phyloP scores from a whole-genome alignment of 2,329 filamentous ascomycete species.

The Corynespora cassiicola region DNA sequence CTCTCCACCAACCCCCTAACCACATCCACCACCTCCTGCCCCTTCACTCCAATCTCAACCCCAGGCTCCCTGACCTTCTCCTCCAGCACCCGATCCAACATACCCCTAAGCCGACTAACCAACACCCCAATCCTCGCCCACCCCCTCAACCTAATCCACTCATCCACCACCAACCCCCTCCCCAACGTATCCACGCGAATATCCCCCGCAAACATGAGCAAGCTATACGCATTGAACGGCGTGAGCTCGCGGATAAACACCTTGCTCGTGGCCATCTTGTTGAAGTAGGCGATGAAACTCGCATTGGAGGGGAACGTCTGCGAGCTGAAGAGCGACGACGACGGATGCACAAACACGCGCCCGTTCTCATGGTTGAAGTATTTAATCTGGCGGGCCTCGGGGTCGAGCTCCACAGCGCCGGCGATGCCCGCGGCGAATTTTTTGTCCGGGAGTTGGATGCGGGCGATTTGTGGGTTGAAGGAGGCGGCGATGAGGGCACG shows the following conservation, averaged over 20 bases:
- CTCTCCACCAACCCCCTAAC: constrained; percentile 85
- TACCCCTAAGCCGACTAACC: constrained; percentile 78
- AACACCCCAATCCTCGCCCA: constrained; percentile 96
- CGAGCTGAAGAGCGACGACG: constrained; percentile 82
- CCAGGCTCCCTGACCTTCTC: constrained; percentile 79
- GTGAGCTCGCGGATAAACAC: constrained; percentile 91
- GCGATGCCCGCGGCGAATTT: constrained; percentile 89
- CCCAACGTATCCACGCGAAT: constrained; percentile 88
- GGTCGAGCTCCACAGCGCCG: constrained; percentile 90
- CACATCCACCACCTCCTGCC: constrained; percentile 72
- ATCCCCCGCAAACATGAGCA: constrained; percentile 85
- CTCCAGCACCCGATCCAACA: constrained; percentile 86
- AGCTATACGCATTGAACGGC: constrained; percentile 87
- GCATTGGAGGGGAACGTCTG: constrained; percentile 78
- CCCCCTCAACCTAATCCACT: constrained; percentile 83
- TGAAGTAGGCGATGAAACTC: constrained; percentile 87
- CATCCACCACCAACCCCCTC: constrained; percentile 86
- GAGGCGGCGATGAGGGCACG: constrained; percentile 58
- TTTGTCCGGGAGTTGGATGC: constrained; percentile 93
- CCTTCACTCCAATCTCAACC: constrained; percentile 56
- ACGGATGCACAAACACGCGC: constrained; percentile 91
- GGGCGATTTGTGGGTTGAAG: constrained; percentile 80
- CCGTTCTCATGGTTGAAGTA: constrained; percentile 70
- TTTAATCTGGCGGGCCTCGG: constrained; percentile 88
- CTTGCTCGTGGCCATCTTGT: constrained; percentile 89